These are phyloP conservation scores for Protomyces gravidus DNA, from an alignment of 1,139 yeast genomes.

Conservation along the genomic window DNA sequence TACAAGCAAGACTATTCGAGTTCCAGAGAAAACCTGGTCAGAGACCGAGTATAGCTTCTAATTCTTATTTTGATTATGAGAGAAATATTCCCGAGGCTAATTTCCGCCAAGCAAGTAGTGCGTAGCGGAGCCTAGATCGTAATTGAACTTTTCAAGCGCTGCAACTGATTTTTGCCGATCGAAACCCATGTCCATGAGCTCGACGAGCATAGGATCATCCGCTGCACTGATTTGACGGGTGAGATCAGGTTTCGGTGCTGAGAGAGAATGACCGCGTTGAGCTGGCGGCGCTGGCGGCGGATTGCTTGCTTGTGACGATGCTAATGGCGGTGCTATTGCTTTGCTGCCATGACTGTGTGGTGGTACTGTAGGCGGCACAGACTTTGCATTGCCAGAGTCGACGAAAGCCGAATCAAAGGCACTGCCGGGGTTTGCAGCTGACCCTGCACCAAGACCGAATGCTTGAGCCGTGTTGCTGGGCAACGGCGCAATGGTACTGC, in stretches of 20 bases:
- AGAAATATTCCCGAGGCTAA: no score
- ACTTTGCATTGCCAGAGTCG: background rate
- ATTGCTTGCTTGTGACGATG: background rate
- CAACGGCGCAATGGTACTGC: background rate
- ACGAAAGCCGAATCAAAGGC: background rate
- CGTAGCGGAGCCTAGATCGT: constrained; percentile 80
- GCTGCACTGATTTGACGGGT: constrained; percentile 17
- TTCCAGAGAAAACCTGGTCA: constrained; percentile 18
- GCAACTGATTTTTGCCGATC: constrained; percentile 56
- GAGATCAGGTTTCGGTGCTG: constrained; percentile 16
- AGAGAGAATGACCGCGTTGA: constrained; percentile 8
- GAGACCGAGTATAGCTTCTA: constrained; percentile 14
- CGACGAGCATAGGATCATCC: constrained; percentile 45
- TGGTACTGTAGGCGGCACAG: background rate
- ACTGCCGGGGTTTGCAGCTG: background rate
- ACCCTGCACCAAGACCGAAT: background rate
- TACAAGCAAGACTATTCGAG: constrained; percentile 13
- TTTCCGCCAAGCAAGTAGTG: constrained; percentile 62
- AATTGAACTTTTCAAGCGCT: constrained; percentile 65
- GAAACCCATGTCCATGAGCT: constrained; percentile 87
- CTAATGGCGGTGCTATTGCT: background rate
- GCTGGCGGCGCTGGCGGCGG: constrained; percentile 17
- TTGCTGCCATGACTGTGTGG: background rate
- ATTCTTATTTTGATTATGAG: no score
- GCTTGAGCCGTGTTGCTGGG: background rate